phyloP scores from a whole-genome alignment of 148 eudicot genomes.

The Gaultheria prostrata region DNA sequence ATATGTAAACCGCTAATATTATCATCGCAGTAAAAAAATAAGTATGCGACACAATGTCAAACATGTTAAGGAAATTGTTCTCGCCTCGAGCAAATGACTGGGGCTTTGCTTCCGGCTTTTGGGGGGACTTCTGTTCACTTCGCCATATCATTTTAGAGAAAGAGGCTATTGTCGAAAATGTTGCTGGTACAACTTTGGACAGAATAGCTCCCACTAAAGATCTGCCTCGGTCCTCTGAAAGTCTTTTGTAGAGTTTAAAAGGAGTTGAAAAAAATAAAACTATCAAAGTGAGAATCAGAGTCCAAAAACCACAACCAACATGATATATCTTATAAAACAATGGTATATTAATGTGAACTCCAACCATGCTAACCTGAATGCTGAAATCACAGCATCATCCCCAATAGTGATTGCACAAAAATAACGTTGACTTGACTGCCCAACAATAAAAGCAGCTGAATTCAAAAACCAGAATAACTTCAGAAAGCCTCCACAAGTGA shows the following conservation, averaged over 20 bases:
- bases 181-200: conserved; percentile 89
- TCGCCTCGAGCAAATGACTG: conserved; percentile 89
- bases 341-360: background rate
- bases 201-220: conserved; percentile 89
- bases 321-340: background rate
- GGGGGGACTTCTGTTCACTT: conserved; percentile 47
- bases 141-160: conserved; percentile 85
- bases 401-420: conserved; percentile 85
- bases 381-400: conserved; percentile 90
- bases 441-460: conserved; percentile 96
- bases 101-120: conserved; percentile 67
- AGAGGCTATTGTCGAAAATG: conserved; percentile 87
- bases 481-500: conserved; percentile 46
- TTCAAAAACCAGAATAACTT: conserved; percentile 75
- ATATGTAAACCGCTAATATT: background rate
- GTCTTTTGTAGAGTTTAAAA: conserved; percentile 42
- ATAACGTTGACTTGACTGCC: conserved; percentile 96
- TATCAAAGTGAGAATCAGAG: background rate
- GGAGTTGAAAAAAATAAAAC: background rate
- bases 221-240: conserved; percentile 80
- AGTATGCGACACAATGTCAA: background rate
- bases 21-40: background rate
- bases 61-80: background rate
- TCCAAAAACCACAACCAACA: background rate
- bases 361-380: conserved; percentile 59